phyloP scores from a whole-genome alignment of 176 grass and related monocot genomes.

The Aegilops tauschii region DNA sequence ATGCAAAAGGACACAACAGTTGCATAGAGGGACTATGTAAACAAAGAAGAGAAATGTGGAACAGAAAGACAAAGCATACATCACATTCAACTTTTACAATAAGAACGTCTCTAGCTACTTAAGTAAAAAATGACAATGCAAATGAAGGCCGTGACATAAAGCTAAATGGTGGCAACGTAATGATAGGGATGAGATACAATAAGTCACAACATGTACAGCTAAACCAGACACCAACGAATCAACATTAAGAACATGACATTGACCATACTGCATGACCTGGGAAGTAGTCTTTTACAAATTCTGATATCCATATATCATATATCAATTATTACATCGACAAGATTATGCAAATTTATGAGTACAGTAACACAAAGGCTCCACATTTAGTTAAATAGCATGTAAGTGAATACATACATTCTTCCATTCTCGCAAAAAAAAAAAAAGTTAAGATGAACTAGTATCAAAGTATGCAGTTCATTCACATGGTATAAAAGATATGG shows the following conservation, averaged over 20 bases:
- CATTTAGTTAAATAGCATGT: background rate
- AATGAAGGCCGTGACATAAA: background rate
- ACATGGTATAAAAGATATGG: background rate
- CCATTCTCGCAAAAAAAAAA: background rate
- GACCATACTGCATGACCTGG: background rate
- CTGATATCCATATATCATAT: background rate
- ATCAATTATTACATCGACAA: background rate
- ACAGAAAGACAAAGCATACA: constrained; percentile 1
- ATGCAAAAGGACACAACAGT: background rate
- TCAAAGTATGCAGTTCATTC: background rate
- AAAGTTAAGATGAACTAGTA: background rate
- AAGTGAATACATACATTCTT: background rate
- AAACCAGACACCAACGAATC: background rate
- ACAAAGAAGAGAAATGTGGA: constrained; percentile 11
- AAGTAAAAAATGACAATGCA: background rate
- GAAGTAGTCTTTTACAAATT: background rate
- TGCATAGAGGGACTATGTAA: constrained; percentile 19
- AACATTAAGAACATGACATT: background rate
- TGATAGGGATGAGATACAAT: background rate
- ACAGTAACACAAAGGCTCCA: background rate
- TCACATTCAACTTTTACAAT: background rate
- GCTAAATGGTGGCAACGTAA: background rate
- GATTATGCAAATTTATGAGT: background rate
- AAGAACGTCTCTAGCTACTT: constrained; percentile 1
- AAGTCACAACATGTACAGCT: background rate